Evolutionary conservation across 2,329 filamentous ascomycete species (phyloP).

Genomic region (Paraphaeosphaeria sporulosa): DNA sequence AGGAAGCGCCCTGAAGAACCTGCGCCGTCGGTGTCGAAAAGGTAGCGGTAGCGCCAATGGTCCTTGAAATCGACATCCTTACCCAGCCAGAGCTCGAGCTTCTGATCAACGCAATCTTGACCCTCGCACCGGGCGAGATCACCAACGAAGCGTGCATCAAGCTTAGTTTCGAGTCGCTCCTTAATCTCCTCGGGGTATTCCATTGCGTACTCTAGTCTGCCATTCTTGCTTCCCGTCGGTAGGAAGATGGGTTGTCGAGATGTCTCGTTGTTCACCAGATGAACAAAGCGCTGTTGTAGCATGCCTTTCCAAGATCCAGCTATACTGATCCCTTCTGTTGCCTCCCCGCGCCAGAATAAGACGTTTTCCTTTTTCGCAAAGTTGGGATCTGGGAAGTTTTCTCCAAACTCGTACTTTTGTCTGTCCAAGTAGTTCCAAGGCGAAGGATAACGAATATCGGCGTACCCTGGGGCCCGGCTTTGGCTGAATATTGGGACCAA

Average conservation of each 20-base stretch:
- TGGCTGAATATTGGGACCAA: conserved; percentile 79
- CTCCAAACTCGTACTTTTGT: conserved; percentile 59
- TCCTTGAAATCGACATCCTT: conserved; percentile 60
- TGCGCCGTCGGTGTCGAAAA: conserved; percentile 75
- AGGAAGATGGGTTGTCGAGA: conserved; percentile 42
- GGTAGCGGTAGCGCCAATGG: conserved; percentile 72
- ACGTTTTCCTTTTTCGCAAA: conserved; percentile 70
- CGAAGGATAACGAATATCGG: conserved; percentile 77
- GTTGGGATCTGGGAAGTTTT: conserved; percentile 58
- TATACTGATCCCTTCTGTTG: conserved; percentile 60
- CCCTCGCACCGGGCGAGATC: conserved; percentile 64
- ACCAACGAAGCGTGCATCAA: conserved; percentile 66
- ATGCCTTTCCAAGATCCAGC: conserved; percentile 69
- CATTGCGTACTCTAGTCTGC: conserved; percentile 63
- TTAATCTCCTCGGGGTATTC: conserved; percentile 64
- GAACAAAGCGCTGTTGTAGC: conserved; percentile 75
- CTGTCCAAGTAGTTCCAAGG: conserved; percentile 69
- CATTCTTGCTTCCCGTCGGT: conserved; percentile 58
- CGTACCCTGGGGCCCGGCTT: conserved; percentile 74
- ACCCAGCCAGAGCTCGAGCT: conserved; percentile 59
- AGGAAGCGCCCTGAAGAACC: conserved; percentile 72
- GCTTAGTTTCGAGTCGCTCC: conserved; percentile 56
- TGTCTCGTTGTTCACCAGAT: conserved; percentile 57
- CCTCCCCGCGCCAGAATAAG: conserved; percentile 78
- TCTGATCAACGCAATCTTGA: conserved; percentile 62